Evolutionary conservation across 2,329 filamentous ascomycete species (phyloP).

Genomic region (Fusarium sp.): DNA sequence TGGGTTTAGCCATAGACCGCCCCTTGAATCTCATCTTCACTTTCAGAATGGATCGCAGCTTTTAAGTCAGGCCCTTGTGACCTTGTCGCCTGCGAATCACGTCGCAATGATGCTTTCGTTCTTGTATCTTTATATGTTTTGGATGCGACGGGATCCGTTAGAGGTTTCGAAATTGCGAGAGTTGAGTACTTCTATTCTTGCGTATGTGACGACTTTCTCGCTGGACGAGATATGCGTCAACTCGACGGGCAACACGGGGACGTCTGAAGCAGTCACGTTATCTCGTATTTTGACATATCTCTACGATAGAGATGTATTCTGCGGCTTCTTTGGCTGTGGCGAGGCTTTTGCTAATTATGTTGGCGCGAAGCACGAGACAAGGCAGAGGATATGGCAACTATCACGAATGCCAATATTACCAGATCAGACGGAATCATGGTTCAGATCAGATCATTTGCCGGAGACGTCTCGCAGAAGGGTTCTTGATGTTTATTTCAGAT

Average conservation of each 20-base stretch:
- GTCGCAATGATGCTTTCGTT: conserved; percentile 15
- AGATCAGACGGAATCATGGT: background rate
- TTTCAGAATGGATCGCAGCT: conserved; percentile 9
- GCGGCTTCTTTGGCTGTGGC: conserved; percentile 8
- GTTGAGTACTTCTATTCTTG: background rate
- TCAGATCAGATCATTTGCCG: background rate
- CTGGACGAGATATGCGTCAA: conserved; percentile 6
- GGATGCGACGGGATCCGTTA: conserved; percentile 5
- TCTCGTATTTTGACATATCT: conserved; percentile 12
- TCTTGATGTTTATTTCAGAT: conserved; percentile 2
- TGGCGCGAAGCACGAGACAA: conserved; percentile 8
- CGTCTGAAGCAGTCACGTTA: background rate
- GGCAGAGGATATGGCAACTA: conserved; percentile 6
- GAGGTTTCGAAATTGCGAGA: background rate
- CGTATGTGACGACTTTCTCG: conserved; percentile 4
- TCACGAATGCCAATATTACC: conserved; percentile 1
- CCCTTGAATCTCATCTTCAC: background rate
- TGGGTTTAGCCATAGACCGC: conserved; percentile 1
- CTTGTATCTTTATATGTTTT: conserved; percentile 11
- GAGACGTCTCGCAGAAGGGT: background rate
- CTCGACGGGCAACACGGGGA: background rate
- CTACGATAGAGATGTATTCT: conserved; percentile 10
- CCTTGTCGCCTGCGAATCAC: background rate
- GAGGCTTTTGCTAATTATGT: conserved; percentile 3
- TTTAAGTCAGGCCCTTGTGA: background rate